These are phyloP conservation scores for Phytopythium aichiense DNA, from an alignment of 352 stramenopile genomes.

Conservation along the genomic window DNA sequence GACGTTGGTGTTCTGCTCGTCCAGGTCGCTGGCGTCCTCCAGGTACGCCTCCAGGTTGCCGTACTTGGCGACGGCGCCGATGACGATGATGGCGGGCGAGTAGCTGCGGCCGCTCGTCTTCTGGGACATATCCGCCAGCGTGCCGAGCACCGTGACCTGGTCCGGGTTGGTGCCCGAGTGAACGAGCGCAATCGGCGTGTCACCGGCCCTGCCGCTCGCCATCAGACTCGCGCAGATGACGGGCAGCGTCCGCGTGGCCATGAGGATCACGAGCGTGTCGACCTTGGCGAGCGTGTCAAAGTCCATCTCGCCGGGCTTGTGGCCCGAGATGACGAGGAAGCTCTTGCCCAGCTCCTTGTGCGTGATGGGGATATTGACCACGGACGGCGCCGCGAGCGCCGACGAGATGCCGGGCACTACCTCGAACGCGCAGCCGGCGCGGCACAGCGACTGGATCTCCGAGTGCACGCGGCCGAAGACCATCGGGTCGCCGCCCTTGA, in stretches of 20 bases:
- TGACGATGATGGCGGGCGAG: constrained; percentile 69
- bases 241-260: constrained; percentile 51
- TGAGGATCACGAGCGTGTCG: constrained; percentile 55
- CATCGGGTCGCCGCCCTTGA: constrained; percentile 73
- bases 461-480: constrained; percentile 72
- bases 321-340: constrained; percentile 62
- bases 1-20: constrained; percentile 26
- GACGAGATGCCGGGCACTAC: constrained; percentile 70
- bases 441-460: constrained; percentile 53
- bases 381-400: constrained; percentile 49
- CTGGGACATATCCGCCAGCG: constrained; percentile 41
- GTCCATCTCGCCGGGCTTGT: constrained; percentile 70
- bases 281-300: constrained; percentile 40
- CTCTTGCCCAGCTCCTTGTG: constrained; percentile 63
- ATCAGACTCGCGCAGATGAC: constrained; percentile 42
- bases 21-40: constrained; percentile 36
- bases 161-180: constrained; percentile 56
- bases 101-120: constrained; percentile 50
- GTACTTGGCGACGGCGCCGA: constrained; percentile 57
- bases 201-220: constrained; percentile 23
- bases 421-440: constrained; percentile 47
- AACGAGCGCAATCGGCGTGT: constrained; percentile 57
- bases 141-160: constrained; percentile 47
- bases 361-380: constrained; percentile 60
- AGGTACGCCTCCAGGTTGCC: constrained; percentile 50